Conservation (phyloP, 441 rosid species). For the California macrophylla region DNA sequence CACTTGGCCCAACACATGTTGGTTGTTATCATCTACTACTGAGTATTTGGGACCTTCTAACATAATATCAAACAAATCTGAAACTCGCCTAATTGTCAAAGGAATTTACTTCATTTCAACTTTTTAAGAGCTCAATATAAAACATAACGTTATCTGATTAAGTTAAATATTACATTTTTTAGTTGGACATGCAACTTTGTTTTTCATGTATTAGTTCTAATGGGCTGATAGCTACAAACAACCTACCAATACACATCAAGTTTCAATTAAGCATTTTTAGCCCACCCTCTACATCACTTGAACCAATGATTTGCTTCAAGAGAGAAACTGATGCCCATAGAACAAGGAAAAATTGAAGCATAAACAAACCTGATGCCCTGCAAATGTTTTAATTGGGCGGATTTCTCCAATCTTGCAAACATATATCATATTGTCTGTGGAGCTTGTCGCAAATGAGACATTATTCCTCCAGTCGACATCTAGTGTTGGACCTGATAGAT, state of each 20-base stretch:
- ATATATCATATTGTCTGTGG: conserved; percentile 85
- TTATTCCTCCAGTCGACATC: conserved; percentile 99
- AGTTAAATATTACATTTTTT: too few relatives aligned
- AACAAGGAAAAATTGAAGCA: conserved; percentile 12
- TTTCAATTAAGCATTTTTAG: not conserved
- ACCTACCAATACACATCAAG: not conserved
- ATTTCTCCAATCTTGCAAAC: conserved; percentile 88
- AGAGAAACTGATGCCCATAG: conserved; percentile 6
- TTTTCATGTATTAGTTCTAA: not conserved
- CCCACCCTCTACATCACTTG: not conserved
- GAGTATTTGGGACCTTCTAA: not conserved
- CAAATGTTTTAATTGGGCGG: conserved; percentile 63
- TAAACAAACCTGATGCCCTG: conserved; percentile 78
- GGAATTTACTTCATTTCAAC: not conserved
- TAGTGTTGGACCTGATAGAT: conserved; percentile 73
- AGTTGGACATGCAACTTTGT: not conserved
- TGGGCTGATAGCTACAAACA: not conserved
- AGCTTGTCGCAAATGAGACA: conserved; percentile 89
- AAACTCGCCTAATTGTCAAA: not conserved
- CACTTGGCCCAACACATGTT: not conserved
- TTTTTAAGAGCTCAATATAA: not conserved
- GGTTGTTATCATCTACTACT: not conserved
- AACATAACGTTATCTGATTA: not conserved
- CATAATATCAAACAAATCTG: not conserved
- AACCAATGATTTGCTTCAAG: not conserved